phyloP scores from a whole-genome alignment of 805 yeast species.

The Cyberlindnera euphorbiae region DNA sequence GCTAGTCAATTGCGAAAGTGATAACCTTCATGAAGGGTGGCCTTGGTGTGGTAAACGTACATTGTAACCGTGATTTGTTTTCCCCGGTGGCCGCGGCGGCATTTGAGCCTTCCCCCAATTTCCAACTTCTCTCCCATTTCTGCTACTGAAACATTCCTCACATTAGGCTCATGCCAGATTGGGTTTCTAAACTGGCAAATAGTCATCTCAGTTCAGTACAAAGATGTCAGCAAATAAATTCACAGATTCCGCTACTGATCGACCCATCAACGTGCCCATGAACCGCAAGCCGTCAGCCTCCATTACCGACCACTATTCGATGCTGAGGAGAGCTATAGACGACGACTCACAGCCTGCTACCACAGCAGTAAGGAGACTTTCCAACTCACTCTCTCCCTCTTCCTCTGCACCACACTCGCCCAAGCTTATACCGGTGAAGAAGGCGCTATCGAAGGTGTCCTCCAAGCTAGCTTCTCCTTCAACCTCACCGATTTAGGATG shows the following conservation, averaged over 20 bases:
- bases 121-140: too few species aligned
- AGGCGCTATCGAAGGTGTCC: conserved; percentile 12
- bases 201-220: too few species aligned
- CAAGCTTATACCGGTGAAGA: conserved; percentile 10
- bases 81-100: too few species aligned
- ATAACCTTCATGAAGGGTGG: too few species aligned
- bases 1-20: too few species aligned
- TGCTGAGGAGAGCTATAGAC: conserved; percentile 14
- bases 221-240: conserved; percentile 2
- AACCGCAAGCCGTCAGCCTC: conserved; percentile 6
- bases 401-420: conserved; percentile 5
- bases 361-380: too few species aligned
- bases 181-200: too few species aligned
- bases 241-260: neutral
- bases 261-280: neutral
- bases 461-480: conserved; percentile 12
- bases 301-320: conserved; percentile 17
- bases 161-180: too few species aligned
- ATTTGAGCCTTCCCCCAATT: too few species aligned
- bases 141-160: too few species aligned
- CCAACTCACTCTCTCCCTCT: neutral
- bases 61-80: too few species aligned
- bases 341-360: neutral
- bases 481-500: conserved; percentile 9
- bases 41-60: too few species aligned